Base-by-base conservation (phyloP, 2,329 filamentous ascomycete genomes). In the Epichloe coenophiala region DNA sequence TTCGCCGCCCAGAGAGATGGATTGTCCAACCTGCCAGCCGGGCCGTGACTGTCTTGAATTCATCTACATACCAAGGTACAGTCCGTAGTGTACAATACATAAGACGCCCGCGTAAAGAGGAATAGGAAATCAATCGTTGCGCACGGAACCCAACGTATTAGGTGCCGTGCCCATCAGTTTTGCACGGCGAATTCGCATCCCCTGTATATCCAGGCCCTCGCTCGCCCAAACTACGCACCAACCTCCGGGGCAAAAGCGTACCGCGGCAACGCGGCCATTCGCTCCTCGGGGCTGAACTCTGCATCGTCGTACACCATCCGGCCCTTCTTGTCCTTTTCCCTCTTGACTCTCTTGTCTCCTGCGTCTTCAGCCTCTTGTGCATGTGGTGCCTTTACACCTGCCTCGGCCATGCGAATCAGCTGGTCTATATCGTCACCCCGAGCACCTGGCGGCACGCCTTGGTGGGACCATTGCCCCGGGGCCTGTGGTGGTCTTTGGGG, bases 271-370 rank as follows among this genome's bases (percentile, higher is more conserved):
- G 72, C 70, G 31, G 88, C 84, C 86, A 95, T 89, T 69, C 83
- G 88, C 75, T 95, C 90, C 71, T 96, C 90, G 2, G 88, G 86
- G 60, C 86, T 93, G 61, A 82, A 71, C 52, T 85, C 83, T 48
- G 84, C 81, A 63, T 94, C 87, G 55, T 82, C 82, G 70, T 93
- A 95, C 33, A 95, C 74, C 77, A 95, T 83, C 64, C 79, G 77
- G 51, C 74, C 73, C 62, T 81, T 83, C 63, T 81, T 78, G 58
- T 80, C 77, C 66, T 83, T 84, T 53, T 80, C 73, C 62, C 81
- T 83, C 63, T 81, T 78, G 58, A 79, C 77, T 65, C 83, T 84
- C 54, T 80, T 84, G 49, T 85, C 82, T 47, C 68, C 71, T 1
- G 65, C 64, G 4, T 67, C 63, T 50, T 71, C 73, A 36, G 70